These are phyloP conservation scores for Ploettnerulaceae sp. DNA, from an alignment of 2,329 filamentous ascomycete species.

Conservation along the genomic window DNA sequence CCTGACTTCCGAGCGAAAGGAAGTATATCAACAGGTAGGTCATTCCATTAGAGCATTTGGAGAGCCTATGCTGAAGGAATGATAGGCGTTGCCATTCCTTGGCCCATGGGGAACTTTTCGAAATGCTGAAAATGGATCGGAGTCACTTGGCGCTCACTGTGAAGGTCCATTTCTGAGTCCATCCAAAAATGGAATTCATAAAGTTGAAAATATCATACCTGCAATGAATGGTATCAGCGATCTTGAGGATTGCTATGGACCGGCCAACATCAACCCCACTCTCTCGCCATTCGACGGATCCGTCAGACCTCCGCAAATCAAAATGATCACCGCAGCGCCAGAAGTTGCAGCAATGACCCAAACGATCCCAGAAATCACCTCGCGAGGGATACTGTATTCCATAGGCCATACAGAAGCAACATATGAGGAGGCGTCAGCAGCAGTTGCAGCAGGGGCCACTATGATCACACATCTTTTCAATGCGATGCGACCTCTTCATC, in stretches of 20 bases:
- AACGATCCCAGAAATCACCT: conserved; percentile 62
- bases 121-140: conserved; percentile 63
- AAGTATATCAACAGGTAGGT: conserved; percentile 71
- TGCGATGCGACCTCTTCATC: conserved; percentile 84
- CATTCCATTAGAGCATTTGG: too few relatives aligned
- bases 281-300: conserved; percentile 36
- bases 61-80: conserved; percentile 8
- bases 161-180: conserved; percentile 86
- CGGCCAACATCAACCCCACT: conserved; percentile 53
- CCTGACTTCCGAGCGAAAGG: conserved; percentile 72
- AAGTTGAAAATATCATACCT: conserved; percentile 62
- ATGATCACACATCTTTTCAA: conserved; percentile 97
- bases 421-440: conserved; percentile 72
- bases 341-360: conserved; percentile 67
- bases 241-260: conserved; percentile 67
- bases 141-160: conserved; percentile 84
- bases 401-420: conserved; percentile 85
- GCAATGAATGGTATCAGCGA: conserved; percentile 57
- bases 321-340: conserved; percentile 81
- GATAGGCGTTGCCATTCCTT: conserved; percentile 65
- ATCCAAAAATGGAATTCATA: conserved; percentile 83
- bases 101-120: conserved; percentile 62
- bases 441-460: conserved; percentile 68
- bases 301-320: conserved; percentile 43
- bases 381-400: conserved; percentile 66